These are phyloP conservation scores for Gracilaria gracilis DNA, from an alignment of 23 red algal species.

Conservation along the genomic window DNA sequence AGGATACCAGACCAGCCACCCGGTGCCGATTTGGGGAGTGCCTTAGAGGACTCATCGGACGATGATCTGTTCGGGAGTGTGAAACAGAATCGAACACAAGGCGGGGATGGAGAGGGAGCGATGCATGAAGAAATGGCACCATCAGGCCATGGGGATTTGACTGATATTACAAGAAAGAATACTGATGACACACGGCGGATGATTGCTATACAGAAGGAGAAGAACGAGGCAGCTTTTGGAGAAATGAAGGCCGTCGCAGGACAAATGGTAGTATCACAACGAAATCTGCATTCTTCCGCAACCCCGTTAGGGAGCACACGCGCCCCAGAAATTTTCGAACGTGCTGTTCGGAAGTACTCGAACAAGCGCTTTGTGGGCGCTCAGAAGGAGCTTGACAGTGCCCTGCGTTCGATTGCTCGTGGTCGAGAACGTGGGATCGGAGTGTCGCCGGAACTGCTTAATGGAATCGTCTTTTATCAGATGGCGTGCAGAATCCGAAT, in stretches of 20 bases:
- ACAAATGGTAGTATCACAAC: constrained; percentile 41
- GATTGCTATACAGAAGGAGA: constrained; percentile 20
- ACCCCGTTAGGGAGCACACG: not conserved
- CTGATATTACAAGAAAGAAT: constrained; percentile 4
- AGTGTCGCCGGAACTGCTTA: constrained; percentile 14
- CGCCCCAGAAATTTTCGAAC: constrained; percentile 30
- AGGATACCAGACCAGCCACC: not conserved
- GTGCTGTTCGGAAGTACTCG: constrained; percentile 9
- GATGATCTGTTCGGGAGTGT: constrained; percentile 33
- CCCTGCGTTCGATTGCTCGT: constrained; percentile 33
- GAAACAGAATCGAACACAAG: not conserved
- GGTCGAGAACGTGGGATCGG: constrained; percentile 3
- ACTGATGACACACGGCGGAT: constrained; percentile 12
- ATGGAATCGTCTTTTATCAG: constrained; percentile 49
- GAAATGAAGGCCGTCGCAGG: not conserved
- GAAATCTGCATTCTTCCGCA: not conserved
- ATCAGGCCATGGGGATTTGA: constrained; percentile 1
- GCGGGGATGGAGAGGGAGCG: not conserved
- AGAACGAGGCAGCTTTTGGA: not conserved
- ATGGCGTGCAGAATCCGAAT: constrained; percentile 22
- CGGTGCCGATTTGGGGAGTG: not conserved
- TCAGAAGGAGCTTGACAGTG: constrained; percentile 50
- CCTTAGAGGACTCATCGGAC: not conserved
- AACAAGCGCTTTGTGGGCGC: constrained; percentile 29
- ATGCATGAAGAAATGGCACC: not conserved